phyloP scores from a whole-genome alignment of 2,329 filamentous ascomycete genomes.

The Aaosphaeria pasadenensis region DNA sequence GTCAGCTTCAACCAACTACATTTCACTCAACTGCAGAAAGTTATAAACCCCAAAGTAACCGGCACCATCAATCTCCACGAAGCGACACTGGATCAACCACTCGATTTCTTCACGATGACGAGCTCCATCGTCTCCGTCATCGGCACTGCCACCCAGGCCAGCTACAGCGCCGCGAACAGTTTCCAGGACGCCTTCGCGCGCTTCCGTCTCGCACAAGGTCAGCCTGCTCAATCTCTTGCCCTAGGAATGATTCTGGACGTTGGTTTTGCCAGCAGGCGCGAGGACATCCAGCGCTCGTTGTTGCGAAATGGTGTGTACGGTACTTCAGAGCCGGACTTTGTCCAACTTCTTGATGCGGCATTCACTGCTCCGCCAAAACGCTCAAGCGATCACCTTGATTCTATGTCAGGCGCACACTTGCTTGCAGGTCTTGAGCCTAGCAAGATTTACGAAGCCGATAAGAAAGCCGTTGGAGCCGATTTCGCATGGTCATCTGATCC shows the following conservation, averaged over 20 bases:
- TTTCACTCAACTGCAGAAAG: constrained; percentile 12
- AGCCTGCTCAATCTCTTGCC: constrained; percentile 35
- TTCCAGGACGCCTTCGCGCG: constrained; percentile 24
- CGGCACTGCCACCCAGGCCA: constrained; percentile 39
- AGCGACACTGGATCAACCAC: background rate
- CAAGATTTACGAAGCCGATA: constrained; percentile 4
- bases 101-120: constrained; percentile 31
- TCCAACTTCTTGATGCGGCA: background rate
- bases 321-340: background rate
- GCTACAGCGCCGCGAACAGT: constrained; percentile 46
- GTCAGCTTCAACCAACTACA: constrained; percentile 1
- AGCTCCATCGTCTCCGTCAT: constrained; percentile 18
- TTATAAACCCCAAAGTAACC: constrained; percentile 11
- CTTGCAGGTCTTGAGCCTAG: background rate
- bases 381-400: background rate
- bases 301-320: constrained; percentile 3
- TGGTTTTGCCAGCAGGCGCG: constrained; percentile 4
- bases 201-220: constrained; percentile 12
- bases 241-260: constrained; percentile 10
- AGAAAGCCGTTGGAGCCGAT: background rate
- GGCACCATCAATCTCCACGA: constrained; percentile 25
- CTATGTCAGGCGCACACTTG: background rate
- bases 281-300: constrained; percentile 3
- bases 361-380: background rate
- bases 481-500: constrained; percentile 5